Evolutionary conservation across 805 yeast species (phyloP).

Genomic region (Wickerhamiella lipophila): DNA sequence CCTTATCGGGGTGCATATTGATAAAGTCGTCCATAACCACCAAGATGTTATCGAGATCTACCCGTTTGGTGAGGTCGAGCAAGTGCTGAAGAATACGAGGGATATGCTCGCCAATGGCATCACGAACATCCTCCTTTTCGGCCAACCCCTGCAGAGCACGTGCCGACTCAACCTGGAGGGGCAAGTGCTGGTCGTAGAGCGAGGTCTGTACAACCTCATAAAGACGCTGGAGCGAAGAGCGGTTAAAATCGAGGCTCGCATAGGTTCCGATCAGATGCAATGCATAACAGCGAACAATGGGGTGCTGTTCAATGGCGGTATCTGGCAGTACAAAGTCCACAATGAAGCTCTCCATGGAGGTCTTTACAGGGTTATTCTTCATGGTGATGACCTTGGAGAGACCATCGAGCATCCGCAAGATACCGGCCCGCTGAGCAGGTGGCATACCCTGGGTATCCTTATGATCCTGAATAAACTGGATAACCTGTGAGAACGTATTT

Average conservation of each 20-base stretch:
- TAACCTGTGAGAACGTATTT: conserved; percentile 12
- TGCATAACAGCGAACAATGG: conserved; percentile 56
- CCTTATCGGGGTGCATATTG: conserved; percentile 71
- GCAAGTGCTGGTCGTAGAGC: conserved; percentile 42
- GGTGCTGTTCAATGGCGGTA: conserved; percentile 41
- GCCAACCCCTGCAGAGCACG: conserved; percentile 73
- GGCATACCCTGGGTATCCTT: conserved; percentile 24
- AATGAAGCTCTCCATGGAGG: conserved; percentile 60
- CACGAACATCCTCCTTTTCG: conserved; percentile 49
- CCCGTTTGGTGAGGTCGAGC: conserved; percentile 57
- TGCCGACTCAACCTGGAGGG: conserved; percentile 75
- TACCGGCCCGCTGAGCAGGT: conserved; percentile 34
- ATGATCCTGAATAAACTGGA: conserved; percentile 16
- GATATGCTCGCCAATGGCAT: conserved; percentile 53
- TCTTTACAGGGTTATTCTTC: conserved; percentile 43
- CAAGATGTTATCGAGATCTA: conserved; percentile 77
- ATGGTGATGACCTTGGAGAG: conserved; percentile 44
- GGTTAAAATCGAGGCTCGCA: conserved; percentile 47
- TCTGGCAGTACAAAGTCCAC: conserved; percentile 56
- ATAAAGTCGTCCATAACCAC: conserved; percentile 94
- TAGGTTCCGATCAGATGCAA: conserved; percentile 41
- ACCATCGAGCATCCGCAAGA: conserved; percentile 64
- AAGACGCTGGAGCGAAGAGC: conserved; percentile 51
- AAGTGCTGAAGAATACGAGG: conserved; percentile 73
- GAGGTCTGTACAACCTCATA: conserved; percentile 30